phyloP scores from a whole-genome alignment of 225 moss, liverwort and hornwort species.

The Rhytidiadelphus loreus region DNA sequence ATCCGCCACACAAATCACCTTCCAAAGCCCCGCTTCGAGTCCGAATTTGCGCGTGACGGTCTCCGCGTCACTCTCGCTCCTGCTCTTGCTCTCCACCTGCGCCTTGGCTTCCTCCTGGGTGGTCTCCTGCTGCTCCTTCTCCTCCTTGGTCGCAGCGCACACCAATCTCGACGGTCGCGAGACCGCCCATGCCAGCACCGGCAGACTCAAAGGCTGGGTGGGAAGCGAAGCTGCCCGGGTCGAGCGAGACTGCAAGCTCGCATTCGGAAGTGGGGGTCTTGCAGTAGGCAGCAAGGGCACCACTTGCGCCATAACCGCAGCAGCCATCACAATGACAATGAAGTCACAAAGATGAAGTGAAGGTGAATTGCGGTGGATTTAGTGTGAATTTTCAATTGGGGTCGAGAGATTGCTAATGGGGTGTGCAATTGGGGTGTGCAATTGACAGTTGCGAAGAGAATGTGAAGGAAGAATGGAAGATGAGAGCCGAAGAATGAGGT shows the following conservation, averaged over 20 bases:
- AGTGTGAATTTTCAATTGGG: background rate
- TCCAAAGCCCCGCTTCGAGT: slow-evolving; percentile 95
- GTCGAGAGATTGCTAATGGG: background rate
- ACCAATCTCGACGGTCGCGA: slow-evolving; percentile 14
- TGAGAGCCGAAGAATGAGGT: background rate
- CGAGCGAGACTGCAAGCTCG: background rate
- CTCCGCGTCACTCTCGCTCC: slow-evolving; percentile 32
- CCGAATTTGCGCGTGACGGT: slow-evolving; percentile 72
- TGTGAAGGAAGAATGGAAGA: background rate
- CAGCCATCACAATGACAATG: background rate
- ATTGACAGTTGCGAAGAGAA: background rate
- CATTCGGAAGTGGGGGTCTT: background rate
- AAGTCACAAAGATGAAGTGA: background rate
- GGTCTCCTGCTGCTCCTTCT: slow-evolving; percentile 29
- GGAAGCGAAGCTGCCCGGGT: background rate
- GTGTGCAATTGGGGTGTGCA: background rate
- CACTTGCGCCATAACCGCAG: background rate
- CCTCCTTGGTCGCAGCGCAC: slow-evolving; percentile 63
- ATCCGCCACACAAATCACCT: slow-evolving; percentile 21
- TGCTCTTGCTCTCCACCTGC: slow-evolving; percentile 9
- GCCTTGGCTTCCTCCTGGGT: slow-evolving; percentile 12
- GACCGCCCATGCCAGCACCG: slow-evolving; percentile 11
- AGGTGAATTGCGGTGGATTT: background rate
- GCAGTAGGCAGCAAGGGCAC: background rate
- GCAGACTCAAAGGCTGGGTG: background rate